Evolutionary conservation across 202 grass and related monocot species (phyloP), one percentile per base, ranked within the genome.

Genomic region (Setaria viridis): DNA sequence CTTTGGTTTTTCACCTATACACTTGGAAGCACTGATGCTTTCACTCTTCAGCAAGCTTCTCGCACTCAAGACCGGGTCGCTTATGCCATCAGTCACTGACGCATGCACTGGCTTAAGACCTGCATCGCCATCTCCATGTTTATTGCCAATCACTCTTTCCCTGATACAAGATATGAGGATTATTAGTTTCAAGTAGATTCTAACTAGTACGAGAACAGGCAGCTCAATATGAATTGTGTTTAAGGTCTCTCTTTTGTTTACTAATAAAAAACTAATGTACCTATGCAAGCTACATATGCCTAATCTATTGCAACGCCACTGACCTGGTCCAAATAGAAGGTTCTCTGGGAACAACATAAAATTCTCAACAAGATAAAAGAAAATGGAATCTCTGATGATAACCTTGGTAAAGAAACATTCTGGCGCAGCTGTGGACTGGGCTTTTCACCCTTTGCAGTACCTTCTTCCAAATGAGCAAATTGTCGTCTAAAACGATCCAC

Each of bases 381-480:
- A 56, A 56, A 82, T 75, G 39, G 2, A 71, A 87, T 72, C 70
- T 76, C 77, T 48, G 57, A 80, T 76, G 25, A 67, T 6, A 73
- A 77, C 97, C 97, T 97, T 80, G 97, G 97, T 62, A 99, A 90
- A 60, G 97, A 99, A 82, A 82, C 94, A 87, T 99, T 95, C 67
- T 97, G 97, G 51, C 94, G 83, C 75, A 85, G 77, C 35, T 94
- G 80, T 68, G 94, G 94, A 84, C 80, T 90, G 74, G 63, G 83
- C 74, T 91, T 94, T 21, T 99, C 94, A 85, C 90, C 90, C 79
- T 97, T 97, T 11, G 80, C 81, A 70, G 67, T 77, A 10, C 95
- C 94, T 91, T 97, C 94, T 89, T 99, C 97, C 82, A 99, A 88
- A 97, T 99, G 94, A 87, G 94, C 94, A 77, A 99, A 99, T 74